A percentile compares a stretch with the other conserved stretches of the same genome.
Evolutionary conservation across 352 stramenopile genomes (phyloP).

Genomic region (Saprolegnia diclina): DNA sequence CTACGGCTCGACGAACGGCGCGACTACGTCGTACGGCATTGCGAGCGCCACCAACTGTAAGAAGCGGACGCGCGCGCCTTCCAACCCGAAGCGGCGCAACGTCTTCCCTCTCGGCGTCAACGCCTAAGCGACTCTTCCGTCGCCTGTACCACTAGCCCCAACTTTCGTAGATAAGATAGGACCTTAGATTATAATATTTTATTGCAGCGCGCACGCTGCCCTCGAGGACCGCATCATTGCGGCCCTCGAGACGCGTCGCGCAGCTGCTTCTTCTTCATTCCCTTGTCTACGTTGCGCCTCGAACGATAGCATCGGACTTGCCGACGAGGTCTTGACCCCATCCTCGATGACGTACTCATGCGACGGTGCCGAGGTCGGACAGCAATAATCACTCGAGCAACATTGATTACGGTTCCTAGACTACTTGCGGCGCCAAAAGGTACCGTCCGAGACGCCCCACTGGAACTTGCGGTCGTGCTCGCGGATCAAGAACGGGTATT

Average conservation of each 20-base stretch:
- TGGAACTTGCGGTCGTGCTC: constrained; percentile 92
- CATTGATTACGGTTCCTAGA: not conserved
- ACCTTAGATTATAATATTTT: constrained; percentile 24
- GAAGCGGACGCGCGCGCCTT: constrained; percentile 29
- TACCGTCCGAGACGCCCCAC: constrained; percentile 85
- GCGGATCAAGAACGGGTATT: constrained; percentile 90
- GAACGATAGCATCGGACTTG: no score
- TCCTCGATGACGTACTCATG: no score
- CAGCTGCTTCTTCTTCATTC: not conserved
- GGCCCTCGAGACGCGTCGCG: not conserved
- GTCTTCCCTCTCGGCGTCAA: constrained; percentile 77
- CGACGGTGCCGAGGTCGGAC: no score
- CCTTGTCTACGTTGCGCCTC: not conserved
- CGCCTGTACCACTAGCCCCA: constrained; percentile 22
- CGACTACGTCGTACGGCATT: not conserved
- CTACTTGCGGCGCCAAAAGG: constrained; percentile 62
- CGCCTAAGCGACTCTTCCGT: constrained; percentile 35
- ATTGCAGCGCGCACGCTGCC: not conserved
- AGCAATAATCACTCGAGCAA: no score
- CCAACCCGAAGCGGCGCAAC: constrained; percentile 70
- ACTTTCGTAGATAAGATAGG: constrained; percentile 3
- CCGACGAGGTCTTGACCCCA: no score
- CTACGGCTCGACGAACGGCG: not conserved
- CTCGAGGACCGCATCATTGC: no score
- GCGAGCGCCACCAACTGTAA: constrained; percentile 20